A percentile compares a stretch with the other conserved stretches of the same genome.
Evolutionary conservation across 2,329 filamentous ascomycete species (phyloP).

Genomic region (Cladosporium sp.): DNA sequence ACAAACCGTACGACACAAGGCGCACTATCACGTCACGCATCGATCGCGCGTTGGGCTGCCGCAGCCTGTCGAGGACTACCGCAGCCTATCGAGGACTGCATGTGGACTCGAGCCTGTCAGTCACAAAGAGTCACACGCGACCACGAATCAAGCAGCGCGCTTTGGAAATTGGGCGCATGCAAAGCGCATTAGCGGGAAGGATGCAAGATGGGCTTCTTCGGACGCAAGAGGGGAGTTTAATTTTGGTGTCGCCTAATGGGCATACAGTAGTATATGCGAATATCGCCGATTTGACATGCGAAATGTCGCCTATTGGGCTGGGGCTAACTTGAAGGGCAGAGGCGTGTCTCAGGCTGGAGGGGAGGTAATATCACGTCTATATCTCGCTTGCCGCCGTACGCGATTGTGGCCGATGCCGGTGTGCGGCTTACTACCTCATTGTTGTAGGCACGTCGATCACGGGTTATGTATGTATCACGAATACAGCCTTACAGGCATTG

Average conservation of each 20-base stretch:
- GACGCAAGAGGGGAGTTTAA: constrained; percentile 1
- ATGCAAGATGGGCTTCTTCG: constrained; percentile 1
- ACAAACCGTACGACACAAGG: background rate
- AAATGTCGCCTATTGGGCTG: background rate
- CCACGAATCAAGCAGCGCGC: background rate
- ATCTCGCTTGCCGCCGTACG: background rate
- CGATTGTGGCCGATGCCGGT: background rate
- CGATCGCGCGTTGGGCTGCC: background rate
- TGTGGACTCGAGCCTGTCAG: background rate
- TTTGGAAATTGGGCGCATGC: background rate
- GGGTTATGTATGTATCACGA: background rate
- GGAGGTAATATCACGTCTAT: background rate
- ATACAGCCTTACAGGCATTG: background rate
- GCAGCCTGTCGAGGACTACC: background rate
- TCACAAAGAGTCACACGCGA: background rate
- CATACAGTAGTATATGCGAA: background rate
- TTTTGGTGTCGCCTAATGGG: background rate
- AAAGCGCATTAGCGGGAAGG: background rate
- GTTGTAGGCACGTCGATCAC: background rate
- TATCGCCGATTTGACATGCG: background rate
- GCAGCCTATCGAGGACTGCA: no score
- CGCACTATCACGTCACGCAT: constrained; percentile 2
- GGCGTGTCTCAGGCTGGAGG: background rate
- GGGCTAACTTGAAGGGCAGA: background rate
- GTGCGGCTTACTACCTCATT: background rate